phyloP scores from a whole-genome alignment of 192 early-diverging fungal species.

The Coemansia sp. region DNA sequence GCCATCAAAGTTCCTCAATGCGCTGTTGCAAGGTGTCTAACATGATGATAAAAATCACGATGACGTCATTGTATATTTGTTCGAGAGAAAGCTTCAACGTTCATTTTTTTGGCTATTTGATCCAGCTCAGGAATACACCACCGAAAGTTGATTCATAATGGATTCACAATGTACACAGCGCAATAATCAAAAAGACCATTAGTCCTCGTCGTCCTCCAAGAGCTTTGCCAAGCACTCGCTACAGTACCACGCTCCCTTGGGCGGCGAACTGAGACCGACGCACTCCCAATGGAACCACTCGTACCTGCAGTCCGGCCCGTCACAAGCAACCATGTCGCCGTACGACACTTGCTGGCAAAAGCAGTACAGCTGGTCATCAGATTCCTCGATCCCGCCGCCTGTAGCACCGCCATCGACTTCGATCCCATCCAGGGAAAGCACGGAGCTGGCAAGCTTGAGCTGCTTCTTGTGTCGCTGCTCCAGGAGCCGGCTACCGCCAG shows the following conservation, averaged over 20 bases:
- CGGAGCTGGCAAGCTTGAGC: slow-evolving; percentile 37
- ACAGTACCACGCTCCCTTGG: slow-evolving; percentile 61
- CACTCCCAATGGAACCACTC: slow-evolving; percentile 65
- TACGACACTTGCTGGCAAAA: slow-evolving; percentile 57
- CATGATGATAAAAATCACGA: too few relatives aligned
- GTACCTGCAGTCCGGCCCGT: slow-evolving; percentile 45
- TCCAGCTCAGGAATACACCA: not conserved
- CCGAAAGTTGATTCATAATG: not conserved
- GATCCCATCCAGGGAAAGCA: slow-evolving; percentile 44
- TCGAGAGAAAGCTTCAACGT: not conserved
- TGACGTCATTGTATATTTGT: not conserved
- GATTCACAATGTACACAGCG: not conserved
- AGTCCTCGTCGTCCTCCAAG: slow-evolving; percentile 37
- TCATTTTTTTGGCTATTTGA: not conserved
- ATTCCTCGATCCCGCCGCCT: slow-evolving; percentile 47
- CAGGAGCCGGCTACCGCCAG: not conserved
- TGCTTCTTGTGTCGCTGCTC: slow-evolving; percentile 48
- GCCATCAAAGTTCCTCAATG: too few relatives aligned
- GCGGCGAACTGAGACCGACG: slow-evolving; percentile 54
- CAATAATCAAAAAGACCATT: not conserved
- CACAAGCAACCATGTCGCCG: slow-evolving; percentile 61
- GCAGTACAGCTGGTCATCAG: slow-evolving; percentile 58
- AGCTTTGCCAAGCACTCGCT: slow-evolving; percentile 49
- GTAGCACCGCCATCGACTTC: slow-evolving; percentile 26
- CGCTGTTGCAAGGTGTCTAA: too few relatives aligned